Conservation (phyloP, 2,329 filamentous ascomycete genomes). For the Trichophyton rubrum region DNA sequence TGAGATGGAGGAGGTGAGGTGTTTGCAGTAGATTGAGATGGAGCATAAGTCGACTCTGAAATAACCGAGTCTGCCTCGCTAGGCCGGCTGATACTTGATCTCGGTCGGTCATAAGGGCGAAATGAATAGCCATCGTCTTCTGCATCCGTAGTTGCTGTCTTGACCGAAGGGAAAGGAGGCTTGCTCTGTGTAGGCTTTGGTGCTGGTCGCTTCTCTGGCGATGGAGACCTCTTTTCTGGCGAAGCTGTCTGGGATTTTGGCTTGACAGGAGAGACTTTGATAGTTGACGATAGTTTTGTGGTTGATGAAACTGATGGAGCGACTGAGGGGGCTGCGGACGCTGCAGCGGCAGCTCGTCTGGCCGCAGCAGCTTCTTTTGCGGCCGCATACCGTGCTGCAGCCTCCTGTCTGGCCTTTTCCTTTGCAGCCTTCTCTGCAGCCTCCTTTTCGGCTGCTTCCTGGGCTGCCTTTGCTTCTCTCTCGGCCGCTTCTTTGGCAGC, state of each 20-base stretch:
- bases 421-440: slow-evolving; percentile 18
- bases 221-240: slow-evolving; percentile 23
- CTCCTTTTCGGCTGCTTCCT: slow-evolving; percentile 16
- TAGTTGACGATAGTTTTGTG: slow-evolving; percentile 18
- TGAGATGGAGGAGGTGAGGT: slow-evolving; percentile 73
- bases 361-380: slow-evolving; percentile 27
- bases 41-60: slow-evolving; percentile 77
- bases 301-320: slow-evolving; percentile 14
- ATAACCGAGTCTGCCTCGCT: slow-evolving; percentile 55
- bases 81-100: slow-evolving; percentile 31
- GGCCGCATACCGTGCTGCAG: slow-evolving; percentile 17
- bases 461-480: slow-evolving; percentile 23
- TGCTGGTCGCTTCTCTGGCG: slow-evolving; percentile 8
- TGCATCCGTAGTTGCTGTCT: slow-evolving; percentile 34
- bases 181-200: not conserved
- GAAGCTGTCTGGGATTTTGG: slow-evolving; percentile 26
- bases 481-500: slow-evolving; percentile 17
- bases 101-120: slow-evolving; percentile 62
- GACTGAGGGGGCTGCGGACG: slow-evolving; percentile 25
- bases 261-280: slow-evolving; percentile 13
- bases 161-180: slow-evolving; percentile 20
- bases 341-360: slow-evolving; percentile 24
- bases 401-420: slow-evolving; percentile 14
- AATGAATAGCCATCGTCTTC: slow-evolving; percentile 60
- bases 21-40: slow-evolving; percentile 68